Evolutionary conservation across 1,284 basidiomycete genomes (phyloP).

Genomic region (Sporisorium exsertum): DNA sequence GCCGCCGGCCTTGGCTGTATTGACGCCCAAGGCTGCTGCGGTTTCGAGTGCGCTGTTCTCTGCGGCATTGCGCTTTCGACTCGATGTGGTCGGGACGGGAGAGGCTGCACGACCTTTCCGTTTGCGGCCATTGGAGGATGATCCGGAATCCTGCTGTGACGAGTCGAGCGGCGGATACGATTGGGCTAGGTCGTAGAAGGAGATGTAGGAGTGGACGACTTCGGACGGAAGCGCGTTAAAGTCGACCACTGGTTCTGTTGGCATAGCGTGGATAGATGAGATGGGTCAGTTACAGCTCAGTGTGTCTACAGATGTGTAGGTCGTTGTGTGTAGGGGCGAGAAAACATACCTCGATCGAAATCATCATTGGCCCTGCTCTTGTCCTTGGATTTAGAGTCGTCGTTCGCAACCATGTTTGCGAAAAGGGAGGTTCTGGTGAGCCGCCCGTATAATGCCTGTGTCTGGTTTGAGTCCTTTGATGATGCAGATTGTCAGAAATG

Average conservation of each 20-base stretch:
- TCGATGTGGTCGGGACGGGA: slow-evolving; percentile 13
- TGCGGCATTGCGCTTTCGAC: slow-evolving; percentile 34
- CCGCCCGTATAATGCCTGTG: not conserved
- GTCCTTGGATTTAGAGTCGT: slow-evolving; percentile 36
- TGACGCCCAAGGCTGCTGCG: slow-evolving; percentile 13
- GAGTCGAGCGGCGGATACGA: slow-evolving; percentile 53
- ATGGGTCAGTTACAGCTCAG: not conserved
- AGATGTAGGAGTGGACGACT: slow-evolving; percentile 55
- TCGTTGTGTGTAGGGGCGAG: not conserved
- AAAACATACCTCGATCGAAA: slow-evolving; percentile 27
- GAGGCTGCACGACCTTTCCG: slow-evolving; percentile 34
- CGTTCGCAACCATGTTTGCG: slow-evolving; percentile 25
- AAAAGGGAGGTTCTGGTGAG: not conserved
- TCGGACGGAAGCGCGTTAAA: slow-evolving; percentile 51
- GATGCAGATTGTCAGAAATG: not conserved
- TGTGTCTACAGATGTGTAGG: not conserved
- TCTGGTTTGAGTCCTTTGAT: too few relatives aligned
- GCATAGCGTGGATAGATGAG: not conserved
- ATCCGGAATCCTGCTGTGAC: slow-evolving; percentile 12
- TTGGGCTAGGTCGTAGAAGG: slow-evolving; percentile 55
- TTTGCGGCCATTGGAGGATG: slow-evolving; percentile 34
- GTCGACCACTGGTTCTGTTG: slow-evolving; percentile 53
- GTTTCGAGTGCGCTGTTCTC: slow-evolving; percentile 34
- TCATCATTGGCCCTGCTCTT: slow-evolving; percentile 34
- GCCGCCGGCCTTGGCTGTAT: slow-evolving; percentile 21